Evolutionary conservation across 108 stramenopile species (phyloP).

Genomic region (Stephanodiscus minutulus): DNA sequence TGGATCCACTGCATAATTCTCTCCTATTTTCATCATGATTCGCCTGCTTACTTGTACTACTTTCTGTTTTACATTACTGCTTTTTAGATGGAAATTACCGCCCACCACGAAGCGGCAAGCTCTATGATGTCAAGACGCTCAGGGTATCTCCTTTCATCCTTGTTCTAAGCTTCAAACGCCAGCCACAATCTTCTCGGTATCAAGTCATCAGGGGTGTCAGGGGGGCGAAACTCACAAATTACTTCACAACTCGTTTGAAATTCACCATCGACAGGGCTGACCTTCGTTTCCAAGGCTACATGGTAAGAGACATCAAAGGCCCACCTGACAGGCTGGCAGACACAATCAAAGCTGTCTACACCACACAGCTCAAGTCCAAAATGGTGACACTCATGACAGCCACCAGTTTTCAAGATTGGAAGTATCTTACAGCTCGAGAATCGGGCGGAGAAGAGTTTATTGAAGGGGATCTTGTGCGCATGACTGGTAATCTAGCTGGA

Average conservation of each 20-base stretch:
- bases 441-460: conserved; percentile 81
- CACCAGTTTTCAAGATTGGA: conserved; percentile 89
- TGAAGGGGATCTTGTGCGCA: conserved; percentile 85
- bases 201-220: conserved; percentile 48
- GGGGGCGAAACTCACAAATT: conserved; percentile 76
- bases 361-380: conserved; percentile 79
- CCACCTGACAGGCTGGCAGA: conserved; percentile 83
- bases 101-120: conserved; percentile 67
- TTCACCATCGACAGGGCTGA: conserved; percentile 80
- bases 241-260: conserved; percentile 78
- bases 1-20: background rate
- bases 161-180: conserved; percentile 77
- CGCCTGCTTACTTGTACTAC: background rate
- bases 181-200: conserved; percentile 70
- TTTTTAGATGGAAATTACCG: conserved; percentile 51
- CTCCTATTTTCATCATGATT: background rate
- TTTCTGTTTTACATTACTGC: background rate
- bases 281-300: conserved; percentile 75
- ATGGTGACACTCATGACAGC: conserved; percentile 74
- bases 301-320: conserved; percentile 71
- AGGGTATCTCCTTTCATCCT: conserved; percentile 78
- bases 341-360: conserved; percentile 70
- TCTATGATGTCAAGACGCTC: conserved; percentile 71
- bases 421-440: conserved; percentile 74
- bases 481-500: conserved; percentile 83